Evolutionary conservation across 345 rosid genomes (phyloP).

Genomic region (Citropsis articulata): DNA sequence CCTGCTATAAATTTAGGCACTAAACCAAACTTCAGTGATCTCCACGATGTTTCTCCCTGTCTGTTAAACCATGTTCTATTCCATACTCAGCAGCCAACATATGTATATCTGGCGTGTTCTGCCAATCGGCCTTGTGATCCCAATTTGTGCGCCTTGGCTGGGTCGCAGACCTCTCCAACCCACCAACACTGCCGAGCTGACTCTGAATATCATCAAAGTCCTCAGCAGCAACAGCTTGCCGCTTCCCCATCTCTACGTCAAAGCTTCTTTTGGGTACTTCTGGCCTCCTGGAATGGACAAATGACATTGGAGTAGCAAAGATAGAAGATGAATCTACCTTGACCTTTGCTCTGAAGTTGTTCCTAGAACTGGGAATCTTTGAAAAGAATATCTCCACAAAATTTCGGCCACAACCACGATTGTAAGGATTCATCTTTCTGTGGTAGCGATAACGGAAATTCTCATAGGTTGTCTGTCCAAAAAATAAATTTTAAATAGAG

Average conservation of each 20-base stretch:
- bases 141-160: conserved; percentile 35
- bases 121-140: conserved; percentile 44
- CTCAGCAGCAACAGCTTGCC: conserved; percentile 56
- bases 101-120: conserved; percentile 36
- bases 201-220: conserved; percentile 57
- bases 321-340: conserved; percentile 37
- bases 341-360: conserved; percentile 49
- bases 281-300: conserved; percentile 34
- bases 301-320: conserved; percentile 28
- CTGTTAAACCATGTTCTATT: conserved; percentile 32
- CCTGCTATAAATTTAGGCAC: background rate
- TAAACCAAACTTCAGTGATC: conserved; percentile 18
- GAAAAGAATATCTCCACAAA: conserved; percentile 44
- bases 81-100: conserved; percentile 45
- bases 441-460: conserved; percentile 74
- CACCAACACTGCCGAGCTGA: conserved; percentile 50
- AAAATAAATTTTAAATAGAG: background rate
- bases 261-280: conserved; percentile 40
- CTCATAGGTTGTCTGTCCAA: conserved; percentile 84
- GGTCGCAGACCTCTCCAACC: conserved; percentile 50
- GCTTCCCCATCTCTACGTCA: conserved; percentile 47
- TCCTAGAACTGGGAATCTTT: conserved; percentile 53
- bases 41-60: conserved; percentile 28
- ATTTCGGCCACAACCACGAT: conserved; percentile 47
- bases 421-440: conserved; percentile 62